Evolutionary conservation across 768 basidiomycete species (phyloP).

Genomic region (Rossbeevera mucosa): DNA sequence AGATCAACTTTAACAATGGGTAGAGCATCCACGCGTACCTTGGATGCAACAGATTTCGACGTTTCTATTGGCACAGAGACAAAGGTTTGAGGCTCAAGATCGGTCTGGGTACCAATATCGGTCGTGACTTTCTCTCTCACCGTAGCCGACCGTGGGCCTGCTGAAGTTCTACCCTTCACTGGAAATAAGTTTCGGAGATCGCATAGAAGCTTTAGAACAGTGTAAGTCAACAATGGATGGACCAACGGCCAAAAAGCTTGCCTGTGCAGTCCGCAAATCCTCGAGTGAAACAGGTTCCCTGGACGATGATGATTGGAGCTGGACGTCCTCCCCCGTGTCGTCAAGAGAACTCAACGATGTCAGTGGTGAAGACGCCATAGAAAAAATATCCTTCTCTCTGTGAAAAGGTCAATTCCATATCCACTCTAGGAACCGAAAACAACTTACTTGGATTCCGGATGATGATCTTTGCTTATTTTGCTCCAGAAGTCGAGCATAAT

Average conservation of each 20-base stretch:
- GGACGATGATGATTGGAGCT: conserved; percentile 20
- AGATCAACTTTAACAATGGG: not conserved
- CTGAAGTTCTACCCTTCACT: conserved; percentile 8
- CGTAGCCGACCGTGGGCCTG: not conserved
- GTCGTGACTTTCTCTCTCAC: conserved; percentile 13
- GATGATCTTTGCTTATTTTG: conserved; percentile 53
- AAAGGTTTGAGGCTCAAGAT: conserved; percentile 14
- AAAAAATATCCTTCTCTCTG: conserved; percentile 33
- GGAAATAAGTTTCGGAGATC: conserved; percentile 29
- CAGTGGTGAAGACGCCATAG: conserved; percentile 64
- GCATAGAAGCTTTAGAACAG: conserved; percentile 36
- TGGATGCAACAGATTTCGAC: conserved; percentile 15
- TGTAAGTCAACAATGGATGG: conserved; percentile 11
- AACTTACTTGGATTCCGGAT: conserved; percentile 40
- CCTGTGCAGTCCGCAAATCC: conserved; percentile 59
- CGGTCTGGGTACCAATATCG: conserved; percentile 28
- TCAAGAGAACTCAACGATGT: conserved; percentile 73
- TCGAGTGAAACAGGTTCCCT: conserved; percentile 36
- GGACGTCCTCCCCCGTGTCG: conserved; percentile 42
- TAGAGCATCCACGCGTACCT: conserved; percentile 10
- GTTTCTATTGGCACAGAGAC: conserved; percentile 13
- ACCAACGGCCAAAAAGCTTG: conserved; percentile 21
- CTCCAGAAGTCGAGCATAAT: conserved; percentile 96
- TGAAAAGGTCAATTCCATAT: not conserved
- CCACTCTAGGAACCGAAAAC: not conserved